Conservation (phyloP, 495 filamentous ascomycete species). For the Patellaria atrata region DNA sequence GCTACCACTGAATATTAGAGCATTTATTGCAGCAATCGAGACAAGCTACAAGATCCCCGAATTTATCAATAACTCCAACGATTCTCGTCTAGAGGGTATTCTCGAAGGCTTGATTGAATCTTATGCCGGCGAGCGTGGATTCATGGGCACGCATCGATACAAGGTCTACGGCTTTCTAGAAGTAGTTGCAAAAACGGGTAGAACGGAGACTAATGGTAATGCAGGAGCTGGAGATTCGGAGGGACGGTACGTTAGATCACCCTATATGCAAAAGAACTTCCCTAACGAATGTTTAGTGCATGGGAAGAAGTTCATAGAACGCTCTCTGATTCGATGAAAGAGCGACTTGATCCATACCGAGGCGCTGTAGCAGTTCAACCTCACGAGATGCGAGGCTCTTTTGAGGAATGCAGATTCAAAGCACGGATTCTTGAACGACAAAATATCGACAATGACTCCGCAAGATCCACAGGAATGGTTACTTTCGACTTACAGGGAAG, state of each 20-base stretch:
- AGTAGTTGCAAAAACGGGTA: conserved; percentile 36
- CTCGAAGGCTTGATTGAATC: conserved; percentile 36
- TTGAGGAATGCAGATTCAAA: conserved; percentile 36
- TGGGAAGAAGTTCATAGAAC: conserved; percentile 38
- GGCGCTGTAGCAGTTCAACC: conserved; percentile 30
- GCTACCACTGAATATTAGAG: conserved; percentile 35
- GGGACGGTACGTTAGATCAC: too few species aligned
- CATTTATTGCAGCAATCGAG: conserved; percentile 39
- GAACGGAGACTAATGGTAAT: conserved; percentile 36
- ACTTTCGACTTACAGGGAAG: conserved; percentile 34
- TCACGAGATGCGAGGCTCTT: conserved; percentile 36
- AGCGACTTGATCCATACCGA: conserved; percentile 34
- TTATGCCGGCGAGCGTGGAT: conserved; percentile 36
- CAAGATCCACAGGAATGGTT: conserved; percentile 32
- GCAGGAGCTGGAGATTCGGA: conserved; percentile 30
- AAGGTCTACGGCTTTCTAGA: conserved; percentile 41
- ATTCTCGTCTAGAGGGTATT: conserved; percentile 32
- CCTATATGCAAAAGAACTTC: too few species aligned
- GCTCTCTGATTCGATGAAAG: conserved; percentile 39
- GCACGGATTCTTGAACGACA: conserved; percentile 30
- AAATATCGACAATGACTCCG: conserved; percentile 30
- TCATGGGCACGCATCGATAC: conserved; percentile 39
- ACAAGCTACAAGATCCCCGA: conserved; percentile 36
- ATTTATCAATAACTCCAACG: conserved; percentile 33
- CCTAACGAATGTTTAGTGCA: too few species aligned